A percentile compares a stretch with the other conserved stretches of the same genome.
phyloP scores from a whole-genome alignment of 768 basidiomycete species.

The Boletus pseudopeckii region DNA sequence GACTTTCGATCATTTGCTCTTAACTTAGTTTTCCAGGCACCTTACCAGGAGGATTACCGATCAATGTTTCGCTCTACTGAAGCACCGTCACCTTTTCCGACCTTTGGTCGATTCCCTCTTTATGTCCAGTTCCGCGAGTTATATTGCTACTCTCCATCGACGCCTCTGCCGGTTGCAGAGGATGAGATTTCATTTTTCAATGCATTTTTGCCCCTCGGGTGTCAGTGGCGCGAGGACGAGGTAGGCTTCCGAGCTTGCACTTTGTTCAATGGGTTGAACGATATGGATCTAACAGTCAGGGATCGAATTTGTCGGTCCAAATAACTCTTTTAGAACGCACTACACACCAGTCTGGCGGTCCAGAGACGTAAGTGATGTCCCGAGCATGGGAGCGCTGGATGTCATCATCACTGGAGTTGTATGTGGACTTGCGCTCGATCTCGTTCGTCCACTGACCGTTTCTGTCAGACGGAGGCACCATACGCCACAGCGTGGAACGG shows the following conservation, averaged over 20 bases:
- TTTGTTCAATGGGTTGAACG: neutral
- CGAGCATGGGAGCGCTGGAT: slow-evolving; percentile 34
- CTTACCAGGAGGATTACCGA: slow-evolving; percentile 37
- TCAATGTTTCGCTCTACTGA: slow-evolving; percentile 34
- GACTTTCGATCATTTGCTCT: neutral
- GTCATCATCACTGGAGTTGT: slow-evolving; percentile 55
- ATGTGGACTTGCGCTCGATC: slow-evolving; percentile 13
- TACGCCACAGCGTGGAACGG: slow-evolving; percentile 55
- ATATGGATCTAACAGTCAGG: slow-evolving; percentile 20
- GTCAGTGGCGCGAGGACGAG: slow-evolving; percentile 34
- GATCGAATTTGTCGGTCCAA: slow-evolving; percentile 30
- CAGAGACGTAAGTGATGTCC: slow-evolving; percentile 11
- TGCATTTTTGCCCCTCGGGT: slow-evolving; percentile 45
- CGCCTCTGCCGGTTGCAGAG: slow-evolving; percentile 35
- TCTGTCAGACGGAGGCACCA: slow-evolving; percentile 42
- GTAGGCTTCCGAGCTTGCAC: slow-evolving; percentile 1
- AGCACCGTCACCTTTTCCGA: slow-evolving; percentile 35
- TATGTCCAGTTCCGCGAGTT: slow-evolving; percentile 50
- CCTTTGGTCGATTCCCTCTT: slow-evolving; percentile 42
- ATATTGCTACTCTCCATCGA: slow-evolving; percentile 36
- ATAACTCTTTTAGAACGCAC: slow-evolving; percentile 34
- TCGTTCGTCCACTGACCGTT: neutral
- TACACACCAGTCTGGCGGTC: slow-evolving; percentile 36
- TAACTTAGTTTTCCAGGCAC: slow-evolving; percentile 31
- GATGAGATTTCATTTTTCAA: slow-evolving; percentile 37